A percentile compares a stretch with the other conserved stretches of the same genome.
These are phyloP conservation scores for Bocquillonia castaneifolia DNA, from an alignment of 441 rosid genomes.

Conservation along the genomic window DNA sequence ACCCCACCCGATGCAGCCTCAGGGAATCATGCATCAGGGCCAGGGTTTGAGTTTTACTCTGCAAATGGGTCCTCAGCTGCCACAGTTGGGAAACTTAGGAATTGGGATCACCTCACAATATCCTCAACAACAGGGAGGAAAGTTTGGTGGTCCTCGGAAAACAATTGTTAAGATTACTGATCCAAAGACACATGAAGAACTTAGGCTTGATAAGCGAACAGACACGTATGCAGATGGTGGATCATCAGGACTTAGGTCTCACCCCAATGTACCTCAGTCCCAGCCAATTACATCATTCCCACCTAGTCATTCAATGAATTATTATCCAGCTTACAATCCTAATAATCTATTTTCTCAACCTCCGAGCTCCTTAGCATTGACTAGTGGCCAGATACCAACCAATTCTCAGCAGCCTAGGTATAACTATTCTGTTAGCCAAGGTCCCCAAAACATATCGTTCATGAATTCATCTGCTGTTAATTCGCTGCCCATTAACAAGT, in stretches of 20 bases:
- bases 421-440: constrained; percentile 50
- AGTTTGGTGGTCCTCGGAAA: constrained; percentile 59
- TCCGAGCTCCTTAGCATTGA: constrained; percentile 46
- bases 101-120: constrained; percentile 60
- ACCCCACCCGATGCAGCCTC: constrained; percentile 72
- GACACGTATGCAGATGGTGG: constrained; percentile 58
- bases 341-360: constrained; percentile 44
- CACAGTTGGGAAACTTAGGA: constrained; percentile 66
- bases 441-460: constrained; percentile 51
- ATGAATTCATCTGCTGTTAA: constrained; percentile 41
- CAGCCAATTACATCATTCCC: constrained; percentile 58
- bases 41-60: constrained; percentile 66
- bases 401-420: constrained; percentile 57
- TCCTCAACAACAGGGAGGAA: constrained; percentile 72
- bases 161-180: constrained; percentile 79
- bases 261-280: constrained; percentile 58
- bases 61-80: constrained; percentile 63
- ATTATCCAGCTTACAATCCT: constrained; percentile 44
- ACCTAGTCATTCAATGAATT: constrained; percentile 48
- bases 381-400: constrained; percentile 57
- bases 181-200: constrained; percentile 92
- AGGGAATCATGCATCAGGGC: constrained; percentile 83
- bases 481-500: constrained; percentile 36
- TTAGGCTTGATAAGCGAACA: constrained; percentile 73
- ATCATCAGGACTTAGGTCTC: constrained; percentile 51